Evolutionary conservation across 2,329 filamentous ascomycete genomes (phyloP), one percentile per base, ranked within the genome.

Genomic region (Escovopsis sp.): DNA sequence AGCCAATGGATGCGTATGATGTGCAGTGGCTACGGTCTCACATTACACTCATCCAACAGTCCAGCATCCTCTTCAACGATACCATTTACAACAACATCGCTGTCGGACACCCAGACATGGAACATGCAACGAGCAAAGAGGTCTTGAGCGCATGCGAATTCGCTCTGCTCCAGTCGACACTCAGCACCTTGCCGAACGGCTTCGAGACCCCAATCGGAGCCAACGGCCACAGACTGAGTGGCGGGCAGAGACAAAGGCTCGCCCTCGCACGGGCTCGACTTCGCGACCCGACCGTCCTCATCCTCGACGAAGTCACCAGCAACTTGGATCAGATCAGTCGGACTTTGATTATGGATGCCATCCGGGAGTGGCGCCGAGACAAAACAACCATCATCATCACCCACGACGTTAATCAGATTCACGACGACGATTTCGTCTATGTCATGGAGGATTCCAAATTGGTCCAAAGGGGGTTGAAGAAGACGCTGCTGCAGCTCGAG

Each of bases 311-410:
- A 56, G 76, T 84, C 1, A 94, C 86, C 0, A 91, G 85, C 57
- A 84, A 84, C 0, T 65, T 96, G 9, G 89, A 96, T 51, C 74
- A 79, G n/a, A 67, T 72, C 9, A 88, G 73, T 43, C 73, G 80
- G 46, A 63, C 63, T 0, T 59, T 78, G 11, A 72, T 94, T 32
- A 80, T 94, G 68, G 74, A 82, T 35, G 75, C 79, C 0, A 80
- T 95, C 40, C 71, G 85, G 7, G 54, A 71, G 15, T 95, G 87
- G 89, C 72, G 91, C 16, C 65, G 63, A 31, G 80, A 74, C 0
- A 91, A 84, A 56, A 95, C 88, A 0, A 96, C 89, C 0, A 84
- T 96, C 40, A 76, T 96, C 49, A 89, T 96, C 51, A 95, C 91
- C 0, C 89, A 96, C 53, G 86, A 96, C 48, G 72, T 91, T 29